Evolutionary conservation across 306 rosid genomes (phyloP), one percentile per base, ranked within the genome.

Genomic region (Quercus variabilis): DNA sequence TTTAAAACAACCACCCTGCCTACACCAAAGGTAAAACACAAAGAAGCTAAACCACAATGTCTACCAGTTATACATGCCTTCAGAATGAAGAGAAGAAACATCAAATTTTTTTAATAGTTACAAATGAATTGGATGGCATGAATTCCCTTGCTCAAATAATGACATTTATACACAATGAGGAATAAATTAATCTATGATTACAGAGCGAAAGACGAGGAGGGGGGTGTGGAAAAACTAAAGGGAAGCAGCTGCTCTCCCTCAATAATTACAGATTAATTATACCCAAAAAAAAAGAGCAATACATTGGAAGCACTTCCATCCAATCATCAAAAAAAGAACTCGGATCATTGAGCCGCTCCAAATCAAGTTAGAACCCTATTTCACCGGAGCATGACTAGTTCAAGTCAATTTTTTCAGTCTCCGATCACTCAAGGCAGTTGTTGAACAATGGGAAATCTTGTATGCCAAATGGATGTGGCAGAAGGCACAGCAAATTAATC

Each of bases 101-200:
- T 6, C 35, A 33, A 33, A 33, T 67, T 14, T 31, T 67, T 67
- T 31, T 2, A 8, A 19, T 20, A 33, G 72, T 23, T 19, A 31
- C 23, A 65, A 65, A 9, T 26, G 25, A 18, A 55, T 28, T 6
- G 67, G 28, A 28, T 38, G 49, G 18, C 33, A 69, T 28, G 75
- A 25, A 78, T 60, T 77, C 12, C 35, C 62, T 55, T 75, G 41
- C 78, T 69, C 12, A 30, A 74, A 60, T 76, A 85, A 80, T 71
- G 43, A 80, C 74, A 77, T 41, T 82, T 83, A 84, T 81, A 30
- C 86, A 73, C 74, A 80, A n/a, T 13, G 18, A 69, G 74, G 71
- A 73, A 73, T 73, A 41, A 71, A 26, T 19, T 51, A 31, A 28
- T 63, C 13, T 72, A 79, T 46, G 56, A 76, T 69, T 71, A 82